A percentile compares a stretch with the other conserved stretches of the same genome.
phyloP scores from a whole-genome alignment of 768 basidiomycete species.

The Lactarius psammicola region DNA sequence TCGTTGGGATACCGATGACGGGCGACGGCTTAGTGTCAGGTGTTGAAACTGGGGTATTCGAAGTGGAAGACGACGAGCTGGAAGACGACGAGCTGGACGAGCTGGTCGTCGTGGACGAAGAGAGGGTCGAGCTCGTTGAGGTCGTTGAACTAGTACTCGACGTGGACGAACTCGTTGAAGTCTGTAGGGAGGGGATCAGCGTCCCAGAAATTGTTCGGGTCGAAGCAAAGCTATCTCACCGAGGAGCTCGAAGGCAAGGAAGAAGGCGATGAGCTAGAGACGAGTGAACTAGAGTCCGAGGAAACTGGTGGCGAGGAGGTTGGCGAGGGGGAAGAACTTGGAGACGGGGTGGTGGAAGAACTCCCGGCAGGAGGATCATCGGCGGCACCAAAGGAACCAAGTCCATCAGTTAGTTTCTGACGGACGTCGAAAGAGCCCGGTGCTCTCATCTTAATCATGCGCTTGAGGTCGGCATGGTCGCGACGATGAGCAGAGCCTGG shows the following conservation, averaged over 20 bases:
- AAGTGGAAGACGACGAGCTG: neutral
- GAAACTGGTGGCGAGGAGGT: constrained; percentile 19
- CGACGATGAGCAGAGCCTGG: constrained; percentile 43
- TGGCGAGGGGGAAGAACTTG: constrained; percentile 22
- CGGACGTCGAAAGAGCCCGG: constrained; percentile 32
- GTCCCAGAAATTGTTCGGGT: neutral
- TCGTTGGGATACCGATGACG: neutral
- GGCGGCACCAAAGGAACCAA: constrained; percentile 18
- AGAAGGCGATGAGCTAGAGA: constrained; percentile 13
- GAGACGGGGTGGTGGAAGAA: constrained; percentile 19
- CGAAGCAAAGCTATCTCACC: constrained; percentile 8
- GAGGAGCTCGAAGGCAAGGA: constrained; percentile 12
- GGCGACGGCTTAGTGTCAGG: constrained; percentile 33
- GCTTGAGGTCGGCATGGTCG: constrained; percentile 57
- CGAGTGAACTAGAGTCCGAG: constrained; percentile 16
- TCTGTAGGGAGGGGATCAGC: neutral
- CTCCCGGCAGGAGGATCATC: constrained; percentile 37
- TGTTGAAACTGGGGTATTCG: constrained; percentile 27
- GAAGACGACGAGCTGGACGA: constrained; percentile 27
- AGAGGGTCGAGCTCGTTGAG: constrained; percentile 35
- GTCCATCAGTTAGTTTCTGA: constrained; percentile 9
- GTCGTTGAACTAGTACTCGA: constrained; percentile 22
- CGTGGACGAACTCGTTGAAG: constrained; percentile 13
- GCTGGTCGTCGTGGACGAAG: constrained; percentile 26
- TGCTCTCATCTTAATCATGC: constrained; percentile 67